Evolutionary conservation across 1,139 yeast genomes (phyloP), one percentile per base, ranked within the genome.

Genomic region (Sugiyamaella novakii): DNA sequence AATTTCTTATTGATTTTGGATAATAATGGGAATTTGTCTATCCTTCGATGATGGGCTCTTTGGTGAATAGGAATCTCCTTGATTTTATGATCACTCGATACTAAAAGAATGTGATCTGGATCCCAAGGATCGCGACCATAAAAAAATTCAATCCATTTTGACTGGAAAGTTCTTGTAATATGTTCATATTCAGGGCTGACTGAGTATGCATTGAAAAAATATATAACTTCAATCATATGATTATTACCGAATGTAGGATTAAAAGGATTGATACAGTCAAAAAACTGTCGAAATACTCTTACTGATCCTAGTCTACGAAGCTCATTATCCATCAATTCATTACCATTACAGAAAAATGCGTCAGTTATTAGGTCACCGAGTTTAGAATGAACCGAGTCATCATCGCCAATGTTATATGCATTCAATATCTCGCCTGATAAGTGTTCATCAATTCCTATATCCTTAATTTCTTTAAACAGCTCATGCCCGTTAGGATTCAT

Each of bases 161-260:
- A 47, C 41, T 63, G 67, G 18, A 59, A 51, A 14, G 41, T 47
- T 14, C 43, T 47, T 8, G 58, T 46, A 24, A 58, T 51, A 5
- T 15, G 37, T 34, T 49, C 54, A 37, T 50, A 41, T 25, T 47
- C 47, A 5, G 44, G 29, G 12, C 49, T 53, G 12, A 59, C 45
- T 15, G 44, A 43, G 53, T 59, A 63, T n/a, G 61, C 60, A 37
- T 56, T 55, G 29, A 63, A 51, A 22, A 59, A 38, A 41, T 60
- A 63, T 17, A 62, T 50, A 11, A 63, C 60, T 47, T 63, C 67
- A 10, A 63, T 67, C 60, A 63, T 63, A 45, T 63, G 67, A 44
- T 61, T 62, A 36, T 62, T 62, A 22, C 65, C 66, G 29, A 57
- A 44, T 1, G 47, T 25, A 1, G 57, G 53, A 8, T 40, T 47